Evolutionary conservation across 805 yeast species (phyloP).

Genomic region (Babjeviella inositovora): DNA sequence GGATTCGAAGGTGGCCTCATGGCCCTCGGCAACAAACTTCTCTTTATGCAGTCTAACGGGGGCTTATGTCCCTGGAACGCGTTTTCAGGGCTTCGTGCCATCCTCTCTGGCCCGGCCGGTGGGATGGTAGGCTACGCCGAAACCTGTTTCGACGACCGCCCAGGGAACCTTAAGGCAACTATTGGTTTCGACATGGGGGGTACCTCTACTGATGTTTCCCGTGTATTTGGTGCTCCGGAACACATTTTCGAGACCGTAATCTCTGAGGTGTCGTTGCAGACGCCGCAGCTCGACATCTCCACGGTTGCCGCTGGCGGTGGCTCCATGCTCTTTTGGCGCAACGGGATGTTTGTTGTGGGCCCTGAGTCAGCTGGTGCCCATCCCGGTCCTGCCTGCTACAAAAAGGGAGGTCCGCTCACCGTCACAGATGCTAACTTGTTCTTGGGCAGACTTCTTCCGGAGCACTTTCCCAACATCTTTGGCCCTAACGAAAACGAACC

Average conservation of each 20-base stretch:
- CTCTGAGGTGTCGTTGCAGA: constrained; percentile 71
- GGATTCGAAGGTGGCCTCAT: constrained; percentile 48
- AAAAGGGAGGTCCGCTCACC: constrained; percentile 74
- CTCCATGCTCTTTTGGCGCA: constrained; percentile 46
- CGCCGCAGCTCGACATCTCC: constrained; percentile 71
- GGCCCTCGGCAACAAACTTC: constrained; percentile 38
- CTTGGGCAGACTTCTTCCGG: constrained; percentile 58
- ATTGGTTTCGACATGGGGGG: constrained; percentile 90
- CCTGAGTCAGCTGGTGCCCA: constrained; percentile 82
- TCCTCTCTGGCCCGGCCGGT: constrained; percentile 94
- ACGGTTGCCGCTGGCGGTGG: constrained; percentile 86
- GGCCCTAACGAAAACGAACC: constrained; percentile 69
- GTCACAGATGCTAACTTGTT: constrained; percentile 75
- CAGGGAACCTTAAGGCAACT: constrained; percentile 32
- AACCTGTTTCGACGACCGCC: constrained; percentile 49
- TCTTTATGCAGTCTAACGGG: constrained; percentile 95
- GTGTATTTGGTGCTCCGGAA: constrained; percentile 31
- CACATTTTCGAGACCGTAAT: constrained; percentile 75
- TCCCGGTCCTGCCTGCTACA: constrained; percentile 82
- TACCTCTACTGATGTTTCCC: constrained; percentile 73
- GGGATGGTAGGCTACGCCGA: constrained; percentile 90
- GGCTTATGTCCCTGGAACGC: constrained; percentile 75
- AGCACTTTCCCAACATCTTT: constrained; percentile 65
- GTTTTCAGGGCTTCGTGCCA: constrained; percentile 80
- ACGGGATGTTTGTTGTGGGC: constrained; percentile 67